Percentiles rank a stretch among this genome's conserved stretches.
Conservation (phyloP, 2,329 filamentous ascomycete genomes). For the Parastagonospora nodorum region DNA sequence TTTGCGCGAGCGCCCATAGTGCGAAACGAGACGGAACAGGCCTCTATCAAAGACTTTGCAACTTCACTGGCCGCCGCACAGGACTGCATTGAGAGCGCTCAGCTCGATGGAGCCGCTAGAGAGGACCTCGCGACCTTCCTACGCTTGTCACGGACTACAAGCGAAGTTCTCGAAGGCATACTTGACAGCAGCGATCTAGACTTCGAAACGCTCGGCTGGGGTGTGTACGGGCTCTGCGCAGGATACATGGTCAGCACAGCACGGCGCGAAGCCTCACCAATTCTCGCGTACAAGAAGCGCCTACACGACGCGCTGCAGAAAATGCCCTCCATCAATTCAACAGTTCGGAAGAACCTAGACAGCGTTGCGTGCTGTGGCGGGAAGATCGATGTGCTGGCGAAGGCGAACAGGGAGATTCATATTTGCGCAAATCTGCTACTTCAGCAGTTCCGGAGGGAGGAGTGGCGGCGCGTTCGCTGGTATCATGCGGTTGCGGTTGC, state of each 20-base stretch:
- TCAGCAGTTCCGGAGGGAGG: conserved; percentile 16
- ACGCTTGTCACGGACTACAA: conserved; percentile 15
- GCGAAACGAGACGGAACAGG: not conserved
- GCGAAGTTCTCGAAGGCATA: conserved; percentile 15
- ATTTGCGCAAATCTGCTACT: conserved; percentile 20
- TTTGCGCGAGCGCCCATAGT: conserved; percentile 8
- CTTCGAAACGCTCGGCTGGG: conserved; percentile 25
- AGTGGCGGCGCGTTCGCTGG: conserved; percentile 22
- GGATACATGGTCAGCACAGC: conserved; percentile 14
- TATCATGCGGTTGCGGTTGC: conserved; percentile 20
- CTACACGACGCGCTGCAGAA: conserved; percentile 13
- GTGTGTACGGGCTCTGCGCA: conserved; percentile 18
- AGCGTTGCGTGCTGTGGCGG: not conserved
- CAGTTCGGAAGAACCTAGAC: conserved; percentile 1
- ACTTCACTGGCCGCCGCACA: conserved; percentile 23
- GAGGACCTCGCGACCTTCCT: conserved; percentile 22
- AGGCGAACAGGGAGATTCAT: conserved; percentile 21
- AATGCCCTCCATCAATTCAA: conserved; percentile 12
- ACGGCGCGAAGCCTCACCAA: not conserved
- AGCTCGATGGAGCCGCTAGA: conserved; percentile 11
- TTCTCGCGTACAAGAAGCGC: conserved; percentile 14
- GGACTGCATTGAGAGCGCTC: conserved; percentile 15
- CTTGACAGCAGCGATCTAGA: conserved; percentile 10
- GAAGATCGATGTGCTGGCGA: conserved; percentile 5
- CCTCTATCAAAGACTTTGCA: conserved; percentile 11